These are phyloP conservation scores for Phellopilus nigrolimitatus DNA, from an alignment of 1,284 basidiomycete genomes.

Conservation along the genomic window DNA sequence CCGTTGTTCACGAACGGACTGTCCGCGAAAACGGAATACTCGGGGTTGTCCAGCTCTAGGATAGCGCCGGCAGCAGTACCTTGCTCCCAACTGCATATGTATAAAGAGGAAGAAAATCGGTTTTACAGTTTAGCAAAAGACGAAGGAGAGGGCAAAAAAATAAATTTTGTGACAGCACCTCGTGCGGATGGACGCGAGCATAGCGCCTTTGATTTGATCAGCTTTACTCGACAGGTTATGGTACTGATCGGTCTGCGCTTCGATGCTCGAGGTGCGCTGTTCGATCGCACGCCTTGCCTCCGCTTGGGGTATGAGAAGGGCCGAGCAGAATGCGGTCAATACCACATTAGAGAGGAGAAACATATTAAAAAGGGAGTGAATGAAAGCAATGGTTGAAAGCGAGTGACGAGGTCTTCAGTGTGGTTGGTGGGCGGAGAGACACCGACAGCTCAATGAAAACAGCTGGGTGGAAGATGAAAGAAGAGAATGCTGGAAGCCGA, in stretches of 20 bases:
- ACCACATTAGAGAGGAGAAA: no score
- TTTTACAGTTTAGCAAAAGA: neutral
- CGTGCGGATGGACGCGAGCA: constrained; percentile 27
- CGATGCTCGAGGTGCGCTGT: neutral
- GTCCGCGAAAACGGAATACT: constrained; percentile 28
- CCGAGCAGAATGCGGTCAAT: neutral
- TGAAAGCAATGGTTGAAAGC: no score
- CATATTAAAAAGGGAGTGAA: no score
- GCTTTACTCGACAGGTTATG: constrained; percentile 1
- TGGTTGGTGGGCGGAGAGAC: no score
- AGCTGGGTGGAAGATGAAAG: no score
- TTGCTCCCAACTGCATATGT: constrained; percentile 29
- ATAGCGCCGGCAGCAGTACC: constrained; percentile 29
- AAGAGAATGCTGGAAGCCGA: no score
- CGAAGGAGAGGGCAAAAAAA: neutral
- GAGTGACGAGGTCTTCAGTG: no score
- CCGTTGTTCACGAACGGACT: constrained; percentile 24
- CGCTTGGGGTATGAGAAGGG: neutral
- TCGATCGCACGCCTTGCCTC: neutral
- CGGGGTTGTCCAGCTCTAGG: constrained; percentile 27
- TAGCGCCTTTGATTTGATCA: constrained; percentile 22
- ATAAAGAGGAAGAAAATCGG: neutral
- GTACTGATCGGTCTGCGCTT: constrained; percentile 6
- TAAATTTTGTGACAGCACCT: constrained; percentile 22
- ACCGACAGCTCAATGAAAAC: no score